Evolutionary conservation across 768 basidiomycete species (phyloP), one percentile per base, ranked within the genome.

Genomic region (Piloderma croceum): DNA sequence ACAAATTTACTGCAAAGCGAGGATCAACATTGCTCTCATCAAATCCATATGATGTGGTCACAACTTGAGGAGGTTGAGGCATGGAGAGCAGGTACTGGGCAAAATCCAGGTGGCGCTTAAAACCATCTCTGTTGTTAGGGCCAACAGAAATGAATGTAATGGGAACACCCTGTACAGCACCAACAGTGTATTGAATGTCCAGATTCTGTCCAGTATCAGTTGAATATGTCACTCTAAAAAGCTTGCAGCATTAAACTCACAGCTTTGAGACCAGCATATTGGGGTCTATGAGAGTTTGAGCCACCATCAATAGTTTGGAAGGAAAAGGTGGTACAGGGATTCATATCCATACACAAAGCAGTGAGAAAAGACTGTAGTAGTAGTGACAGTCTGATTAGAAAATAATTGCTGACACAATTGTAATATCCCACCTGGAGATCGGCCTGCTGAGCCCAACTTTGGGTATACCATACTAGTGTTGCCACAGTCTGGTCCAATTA

Each of bases 151-250:
- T 46, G 47, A 58, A 57, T 12, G 25, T 44, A 4, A 42, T 43
- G n/a, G 52, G 56, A n/a, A 59, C 54, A 23, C 44, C 50, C 7
- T 55, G 47, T 4, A 60, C 56, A 31, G 65, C 27, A 10, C 63
- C 63, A 29, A 64, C 43, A n/a, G 64, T 64, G 42, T 61, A 63
- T 34, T 67, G 60, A n/a, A 54, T 61, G 42, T 67, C 65, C 20
- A 67, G 51, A 44, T 62, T 53, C n/a, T n/a, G n/a, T n/a, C n/a
- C n/a, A n/a, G 2, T n/a, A n/a, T n/a, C n/a, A n/a, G n/a, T n/a
- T n/a, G n/a, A n/a, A n/a, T n/a, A n/a, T n/a, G n/a, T n/a, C n/a
- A n/a, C n/a, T n/a, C n/a, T n/a, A n/a, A n/a, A n/a, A n/a, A n/a
- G n/a, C n/a, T n/a, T n/a, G n/a, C n/a, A n/a, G n/a, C n/a, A n/a